Base-by-base conservation (phyloP, 2,329 filamentous ascomycete species). In the Alternaria tenuissima region DNA sequence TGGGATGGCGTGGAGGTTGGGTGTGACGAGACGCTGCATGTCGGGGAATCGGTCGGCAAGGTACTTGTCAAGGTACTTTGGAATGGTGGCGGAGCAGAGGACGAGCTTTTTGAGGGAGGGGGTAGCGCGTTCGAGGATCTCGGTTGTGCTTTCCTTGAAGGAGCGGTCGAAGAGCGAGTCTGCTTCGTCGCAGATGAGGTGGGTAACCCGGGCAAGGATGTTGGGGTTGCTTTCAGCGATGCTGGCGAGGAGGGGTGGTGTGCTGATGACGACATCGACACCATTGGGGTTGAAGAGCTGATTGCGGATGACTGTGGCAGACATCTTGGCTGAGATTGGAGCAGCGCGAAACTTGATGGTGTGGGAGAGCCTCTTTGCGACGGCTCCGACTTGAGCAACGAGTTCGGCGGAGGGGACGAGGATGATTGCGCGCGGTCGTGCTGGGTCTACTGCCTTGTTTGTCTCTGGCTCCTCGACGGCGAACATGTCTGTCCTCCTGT, bases 71-170 rank as follows among this genome's bases (percentile, higher is more conserved):
- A 99, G 86, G 68, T 91, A 92, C 65, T 90, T 88, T 2, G 96
- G 95, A 63, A 99, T 98, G 5, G 95, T 99, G 52, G 95, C 95
- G 4, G 94, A 98, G 83, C 95, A 99, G 65, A 98, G 87, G 47
- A 99, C 85, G 24, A 99, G 85, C 76, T 97, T 92, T 73, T 92
- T 88, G 47, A 98, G 81, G 0, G 93, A 95, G 0, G 94, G 93
- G 7, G 88, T 86, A 1, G 90, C 87, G 59, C 91, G 90, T 72
- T 96, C 92, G 65, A 99, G 86, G 67, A 99, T 92, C 56, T 87
- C 86, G 11, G 88, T 91, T 0, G 95, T 98, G 24, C 90, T 89
- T 1, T 92, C 89, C 4, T 91, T 87, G 81, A 99, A 99, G 60
- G 93, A 96, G 59, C 93, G 91, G 80, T 99, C 96, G 68, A 99